phyloP scores from a whole-genome alignment of 2,329 filamentous ascomycete genomes.

The Aaosphaeria pasadenensis region DNA sequence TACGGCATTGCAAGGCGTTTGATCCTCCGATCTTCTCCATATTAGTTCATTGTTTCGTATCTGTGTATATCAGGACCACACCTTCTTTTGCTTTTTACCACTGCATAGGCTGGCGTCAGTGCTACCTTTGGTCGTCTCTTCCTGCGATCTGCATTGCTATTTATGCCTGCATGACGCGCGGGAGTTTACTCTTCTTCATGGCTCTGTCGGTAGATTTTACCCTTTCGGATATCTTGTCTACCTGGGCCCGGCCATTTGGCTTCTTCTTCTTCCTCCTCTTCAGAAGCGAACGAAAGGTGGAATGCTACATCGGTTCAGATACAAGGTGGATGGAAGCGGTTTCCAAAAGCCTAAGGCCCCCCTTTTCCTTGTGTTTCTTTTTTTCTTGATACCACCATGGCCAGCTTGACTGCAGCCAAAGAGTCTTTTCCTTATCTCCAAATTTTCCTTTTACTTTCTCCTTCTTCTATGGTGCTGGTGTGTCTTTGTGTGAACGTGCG shows the following conservation, averaged over 20 bases:
- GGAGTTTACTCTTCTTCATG: neutral
- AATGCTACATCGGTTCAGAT: too few species aligned
- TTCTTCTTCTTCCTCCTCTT: neutral
- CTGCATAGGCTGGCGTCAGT: too few species aligned
- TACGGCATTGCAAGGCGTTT: neutral
- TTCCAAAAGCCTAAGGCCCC: neutral
- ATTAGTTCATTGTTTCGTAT: too few species aligned
- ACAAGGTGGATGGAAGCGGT: too few species aligned
- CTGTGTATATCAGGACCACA: too few species aligned
- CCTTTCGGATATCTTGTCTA: neutral
- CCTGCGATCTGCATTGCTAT: too few species aligned
- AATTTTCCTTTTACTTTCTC: conserved; percentile 1
- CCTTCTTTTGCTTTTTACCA: too few species aligned
- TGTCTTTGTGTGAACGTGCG: neutral
- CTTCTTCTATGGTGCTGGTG: conserved; percentile 1
- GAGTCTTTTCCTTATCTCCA: neutral
- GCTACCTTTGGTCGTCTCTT: too few species aligned
- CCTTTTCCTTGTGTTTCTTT: neutral
- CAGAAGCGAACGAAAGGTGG: neutral
- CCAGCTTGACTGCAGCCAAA: neutral
- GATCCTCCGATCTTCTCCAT: too few species aligned
- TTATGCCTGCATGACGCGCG: too few species aligned
- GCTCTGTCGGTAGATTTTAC: neutral
- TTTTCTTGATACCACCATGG: neutral
- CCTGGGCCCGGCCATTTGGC: neutral